Evolutionary conservation across 495 filamentous ascomycete genomes (phyloP), one percentile per base, ranked within the genome.

Genomic region (Trichoderma reesei): DNA sequence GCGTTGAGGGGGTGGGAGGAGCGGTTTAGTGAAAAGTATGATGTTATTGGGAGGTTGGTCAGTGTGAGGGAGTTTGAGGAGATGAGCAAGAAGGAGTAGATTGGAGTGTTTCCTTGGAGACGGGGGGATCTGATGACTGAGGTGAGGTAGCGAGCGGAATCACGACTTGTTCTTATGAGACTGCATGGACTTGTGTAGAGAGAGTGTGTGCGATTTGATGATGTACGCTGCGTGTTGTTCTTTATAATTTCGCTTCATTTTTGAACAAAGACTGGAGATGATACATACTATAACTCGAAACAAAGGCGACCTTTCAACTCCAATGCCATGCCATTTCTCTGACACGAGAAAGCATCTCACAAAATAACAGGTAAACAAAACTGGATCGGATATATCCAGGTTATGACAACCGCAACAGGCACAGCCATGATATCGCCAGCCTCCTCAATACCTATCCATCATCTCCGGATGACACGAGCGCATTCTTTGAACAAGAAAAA

Each of bases 31-130:
- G 91, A 92, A 75, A 98, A 98, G 79, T 98, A 98, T 76, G 75
- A 96, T 39, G 83, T 98, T 10, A 91, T 98, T 18, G 94, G 94
- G n/a, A 89, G 85, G 77, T 74, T 98, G 70, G 91, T 98, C 14
- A 68, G 77, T 18, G 72, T 71, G 64, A 74, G 72, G 3, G 74
- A 80, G 60, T 74, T 74, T 62, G 63, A 69, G 16, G 65, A 68
- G 65, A 67, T 33, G 2, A 41, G 16, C 48, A 59, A 18, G 3
- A 56, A 64, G 48, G 44, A 56, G 46, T 64, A 14, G 59, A 1
- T 37, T 44, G 3, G 4, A n/a, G 1, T 44, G 7, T 41, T 41
- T 41, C 2, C 13, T 41, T 41, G 7, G 7, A 44, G 2, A n/a
- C 41, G n/a, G 26, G 26, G 26, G 26, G 26, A 26, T 26, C 1